Percentiles rank a stretch among this genome's conserved stretches.
These are phyloP conservation scores for Lentinula novae-zelandiae DNA, from an alignment of 1,284 basidiomycete species.

Conservation along the genomic window DNA sequence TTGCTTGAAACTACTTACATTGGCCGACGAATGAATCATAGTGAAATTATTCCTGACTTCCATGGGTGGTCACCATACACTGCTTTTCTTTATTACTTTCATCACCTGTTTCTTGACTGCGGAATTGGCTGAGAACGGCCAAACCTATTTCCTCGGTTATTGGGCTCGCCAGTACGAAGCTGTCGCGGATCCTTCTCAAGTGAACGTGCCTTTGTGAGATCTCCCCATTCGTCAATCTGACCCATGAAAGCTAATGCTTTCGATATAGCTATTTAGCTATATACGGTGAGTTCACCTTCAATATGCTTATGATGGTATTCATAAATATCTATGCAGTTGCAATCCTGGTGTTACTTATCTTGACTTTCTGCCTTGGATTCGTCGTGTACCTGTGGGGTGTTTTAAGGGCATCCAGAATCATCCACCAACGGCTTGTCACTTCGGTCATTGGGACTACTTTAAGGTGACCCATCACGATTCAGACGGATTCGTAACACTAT, in stretches of 20 bases:
- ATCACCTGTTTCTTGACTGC: slow-evolving; percentile 26
- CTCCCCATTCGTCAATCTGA: neutral
- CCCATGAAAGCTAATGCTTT: neutral
- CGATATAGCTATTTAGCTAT: slow-evolving; percentile 39
- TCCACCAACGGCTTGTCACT: slow-evolving; percentile 44
- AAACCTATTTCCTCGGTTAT: slow-evolving; percentile 57
- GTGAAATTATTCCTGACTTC: slow-evolving; percentile 25
- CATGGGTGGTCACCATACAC: slow-evolving; percentile 21
- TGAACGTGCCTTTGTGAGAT: slow-evolving; percentile 32
- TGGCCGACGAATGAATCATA: slow-evolving; percentile 15
- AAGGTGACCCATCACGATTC: slow-evolving; percentile 35
- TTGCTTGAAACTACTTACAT: slow-evolving; percentile 15
- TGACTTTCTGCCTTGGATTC: slow-evolving; percentile 11
- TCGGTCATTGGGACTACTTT: slow-evolving; percentile 55
- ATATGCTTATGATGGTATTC: slow-evolving; percentile 15
- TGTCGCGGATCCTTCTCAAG: neutral
- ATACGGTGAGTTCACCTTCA: slow-evolving; percentile 33
- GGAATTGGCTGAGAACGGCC: slow-evolving; percentile 21
- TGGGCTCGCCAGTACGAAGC: slow-evolving; percentile 36
- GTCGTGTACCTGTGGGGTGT: slow-evolving; percentile 33
- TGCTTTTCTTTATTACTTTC: slow-evolving; percentile 22
- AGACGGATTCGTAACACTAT: neutral
- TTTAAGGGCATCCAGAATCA: slow-evolving; percentile 37
- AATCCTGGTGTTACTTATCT: slow-evolving; percentile 25
- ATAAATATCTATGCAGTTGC: slow-evolving; percentile 17